A percentile compares a stretch with the other conserved stretches of the same genome.
Evolutionary conservation across 202 grass and related monocot species (phyloP).

Genomic region (Musa balbisiana): DNA sequence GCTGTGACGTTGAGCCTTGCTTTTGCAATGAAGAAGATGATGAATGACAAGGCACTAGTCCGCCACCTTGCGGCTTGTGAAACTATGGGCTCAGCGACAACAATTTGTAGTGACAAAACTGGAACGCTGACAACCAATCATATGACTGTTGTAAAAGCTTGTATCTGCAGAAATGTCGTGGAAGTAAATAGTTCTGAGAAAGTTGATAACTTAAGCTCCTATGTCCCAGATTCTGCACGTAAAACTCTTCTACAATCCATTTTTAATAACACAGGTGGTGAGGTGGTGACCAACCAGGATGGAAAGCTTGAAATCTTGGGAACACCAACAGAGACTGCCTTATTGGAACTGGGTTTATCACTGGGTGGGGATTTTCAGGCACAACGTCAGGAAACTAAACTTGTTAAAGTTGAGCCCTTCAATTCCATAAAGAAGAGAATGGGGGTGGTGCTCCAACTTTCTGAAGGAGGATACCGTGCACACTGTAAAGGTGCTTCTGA

Average conservation of each 20-base stretch:
- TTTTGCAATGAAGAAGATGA: constrained; percentile 26
- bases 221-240: not conserved
- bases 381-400: constrained; percentile 8
- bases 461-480: constrained; percentile 20
- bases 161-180: constrained; percentile 15
- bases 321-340: constrained; percentile 19
- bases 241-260: constrained; percentile 13
- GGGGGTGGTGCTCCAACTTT: constrained; percentile 12
- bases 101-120: constrained; percentile 96
- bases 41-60: constrained; percentile 36
- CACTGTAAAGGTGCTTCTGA: constrained; percentile 97
- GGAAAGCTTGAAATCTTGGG: constrained; percentile 21
- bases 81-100: constrained; percentile 96
- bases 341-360: constrained; percentile 19
- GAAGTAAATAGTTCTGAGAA: not conserved
- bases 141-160: constrained; percentile 37
- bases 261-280: constrained; percentile 17
- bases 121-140: constrained; percentile 88
- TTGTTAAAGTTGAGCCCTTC: constrained; percentile 17
- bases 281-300: constrained; percentile 17
- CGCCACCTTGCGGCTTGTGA: constrained; percentile 88
- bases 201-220: not conserved
- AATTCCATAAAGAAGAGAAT: constrained; percentile 23
- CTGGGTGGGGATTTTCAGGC: constrained; percentile 9
- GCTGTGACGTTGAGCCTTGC: constrained; percentile 17